phyloP scores from a whole-genome alignment of 768 basidiomycete species.

The Tulasnella sp. region DNA sequence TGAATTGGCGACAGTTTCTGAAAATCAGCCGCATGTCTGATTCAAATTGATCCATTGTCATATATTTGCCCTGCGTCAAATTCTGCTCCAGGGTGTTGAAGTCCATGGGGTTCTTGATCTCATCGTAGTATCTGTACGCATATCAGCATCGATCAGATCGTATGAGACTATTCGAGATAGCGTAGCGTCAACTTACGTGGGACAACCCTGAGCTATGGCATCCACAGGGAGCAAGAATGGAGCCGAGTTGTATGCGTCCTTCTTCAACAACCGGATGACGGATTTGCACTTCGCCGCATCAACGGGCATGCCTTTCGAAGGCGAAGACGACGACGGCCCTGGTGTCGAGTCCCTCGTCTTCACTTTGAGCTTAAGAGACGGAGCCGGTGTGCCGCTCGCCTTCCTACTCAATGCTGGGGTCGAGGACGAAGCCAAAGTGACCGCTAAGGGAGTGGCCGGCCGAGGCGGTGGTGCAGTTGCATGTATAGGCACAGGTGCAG shows the following conservation, averaged over 20 bases:
- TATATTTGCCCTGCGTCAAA: constrained; percentile 54
- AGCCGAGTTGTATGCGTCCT: constrained; percentile 45
- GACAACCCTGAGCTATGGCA: constrained; percentile 71
- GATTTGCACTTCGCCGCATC: constrained; percentile 80
- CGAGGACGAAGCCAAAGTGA: not conserved
- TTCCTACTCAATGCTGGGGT: not conserved
- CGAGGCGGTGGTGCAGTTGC: not conserved
- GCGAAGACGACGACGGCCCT: constrained; percentile 11
- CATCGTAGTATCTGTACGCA: constrained; percentile 69
- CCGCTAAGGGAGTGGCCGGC: not conserved
- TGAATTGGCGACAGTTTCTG: constrained; percentile 85
- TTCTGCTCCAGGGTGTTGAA: constrained; percentile 69
- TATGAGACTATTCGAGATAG: not conserved
- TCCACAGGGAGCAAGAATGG: constrained; percentile 81
- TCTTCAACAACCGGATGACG: constrained; percentile 47
- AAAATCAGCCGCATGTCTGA: constrained; percentile 75
- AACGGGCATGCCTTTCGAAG: constrained; percentile 36
- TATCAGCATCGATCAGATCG: not conserved
- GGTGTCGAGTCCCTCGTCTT: constrained; percentile 16
- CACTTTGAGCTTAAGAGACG: constrained; percentile 8
- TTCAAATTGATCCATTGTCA: constrained; percentile 70
- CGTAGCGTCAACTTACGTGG: constrained; percentile 56
- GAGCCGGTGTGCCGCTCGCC: not conserved
- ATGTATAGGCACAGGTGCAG: not conserved
- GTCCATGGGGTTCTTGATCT: constrained; percentile 91